These are phyloP conservation scores for Pseudonectria buxi DNA, from an alignment of 2,329 filamentous ascomycete species.

Conservation along the genomic window DNA sequence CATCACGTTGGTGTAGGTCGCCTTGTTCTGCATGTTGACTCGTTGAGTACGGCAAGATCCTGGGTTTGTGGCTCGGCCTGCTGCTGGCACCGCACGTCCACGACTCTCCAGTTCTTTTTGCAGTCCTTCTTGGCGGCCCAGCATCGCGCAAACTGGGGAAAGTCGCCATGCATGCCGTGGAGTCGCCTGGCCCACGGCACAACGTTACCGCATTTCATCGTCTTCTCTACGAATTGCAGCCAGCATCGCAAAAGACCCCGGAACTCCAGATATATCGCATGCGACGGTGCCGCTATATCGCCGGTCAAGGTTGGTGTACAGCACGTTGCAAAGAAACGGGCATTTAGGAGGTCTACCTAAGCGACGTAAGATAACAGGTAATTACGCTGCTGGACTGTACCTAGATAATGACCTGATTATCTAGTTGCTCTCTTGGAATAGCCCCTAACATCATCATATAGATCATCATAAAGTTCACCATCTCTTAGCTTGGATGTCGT, in stretches of 20 bases:
- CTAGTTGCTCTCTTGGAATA: no score
- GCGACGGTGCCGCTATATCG: not conserved
- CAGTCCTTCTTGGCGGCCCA: conserved; percentile 1
- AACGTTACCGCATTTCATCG: conserved; percentile 3
- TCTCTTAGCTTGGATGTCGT: no score
- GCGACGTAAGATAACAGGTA: no score
- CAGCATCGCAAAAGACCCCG: conserved; percentile 3
- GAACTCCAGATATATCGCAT: conserved; percentile 1
- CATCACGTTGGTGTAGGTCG: conserved; percentile 4
- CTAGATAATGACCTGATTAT: no score
- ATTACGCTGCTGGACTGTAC: no score
- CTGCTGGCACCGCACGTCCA: no score
- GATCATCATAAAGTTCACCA: no score
- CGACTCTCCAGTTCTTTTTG: not conserved
- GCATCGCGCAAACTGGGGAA: conserved; percentile 1
- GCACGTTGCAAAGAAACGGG: no score
- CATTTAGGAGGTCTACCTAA: no score
- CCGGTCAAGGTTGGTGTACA: not conserved
- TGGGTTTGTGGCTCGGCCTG: not conserved
- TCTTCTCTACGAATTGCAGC: not conserved
- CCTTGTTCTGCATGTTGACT: conserved; percentile 2
- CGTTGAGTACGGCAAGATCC: not conserved
- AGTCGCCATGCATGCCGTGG: no score
- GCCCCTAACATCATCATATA: no score
- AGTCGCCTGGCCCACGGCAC: not conserved